phyloP scores from a whole-genome alignment of 2,329 filamentous ascomycete species.

The Bipolaris zeicola region DNA sequence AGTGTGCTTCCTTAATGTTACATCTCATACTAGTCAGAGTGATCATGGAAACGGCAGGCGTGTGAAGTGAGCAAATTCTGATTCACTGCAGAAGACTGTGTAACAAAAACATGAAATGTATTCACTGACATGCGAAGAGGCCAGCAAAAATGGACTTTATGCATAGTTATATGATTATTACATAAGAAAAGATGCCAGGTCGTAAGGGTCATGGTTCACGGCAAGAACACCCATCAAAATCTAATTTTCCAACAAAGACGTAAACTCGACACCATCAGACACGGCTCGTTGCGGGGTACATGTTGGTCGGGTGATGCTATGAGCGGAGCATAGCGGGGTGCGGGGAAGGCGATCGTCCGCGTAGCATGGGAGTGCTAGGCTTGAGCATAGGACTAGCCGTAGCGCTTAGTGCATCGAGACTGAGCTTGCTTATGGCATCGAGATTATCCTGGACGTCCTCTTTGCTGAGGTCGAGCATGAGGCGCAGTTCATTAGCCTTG shows the following conservation, averaged over 20 bases:
- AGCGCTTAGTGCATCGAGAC: constrained; percentile 44
- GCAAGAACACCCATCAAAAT: background rate
- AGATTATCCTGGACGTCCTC: constrained; percentile 46
- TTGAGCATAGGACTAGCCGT: constrained; percentile 45
- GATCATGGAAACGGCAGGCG: background rate
- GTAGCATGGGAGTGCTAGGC: constrained; percentile 43
- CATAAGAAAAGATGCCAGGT: constrained; percentile 1
- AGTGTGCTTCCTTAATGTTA: too few species aligned
- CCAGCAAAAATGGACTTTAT: background rate
- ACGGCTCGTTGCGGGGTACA: background rate
- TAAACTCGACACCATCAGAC: background rate
- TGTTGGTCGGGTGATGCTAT: background rate
- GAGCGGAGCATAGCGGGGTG: constrained; percentile 34
- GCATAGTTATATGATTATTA: background rate
- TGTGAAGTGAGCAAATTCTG: background rate
- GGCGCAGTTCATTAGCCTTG: constrained; percentile 44
- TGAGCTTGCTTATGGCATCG: constrained; percentile 46
- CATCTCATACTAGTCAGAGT: too few species aligned
- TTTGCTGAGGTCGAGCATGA: constrained; percentile 46
- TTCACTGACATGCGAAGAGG: background rate
- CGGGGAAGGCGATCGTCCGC: constrained; percentile 43
- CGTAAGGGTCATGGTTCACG: background rate
- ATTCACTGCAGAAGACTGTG: background rate
- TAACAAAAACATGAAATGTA: background rate
- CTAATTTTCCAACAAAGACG: background rate